Evolutionary conservation across 2,329 filamentous ascomycete species (phyloP).

Genomic region (Aureobasidium sp.): DNA sequence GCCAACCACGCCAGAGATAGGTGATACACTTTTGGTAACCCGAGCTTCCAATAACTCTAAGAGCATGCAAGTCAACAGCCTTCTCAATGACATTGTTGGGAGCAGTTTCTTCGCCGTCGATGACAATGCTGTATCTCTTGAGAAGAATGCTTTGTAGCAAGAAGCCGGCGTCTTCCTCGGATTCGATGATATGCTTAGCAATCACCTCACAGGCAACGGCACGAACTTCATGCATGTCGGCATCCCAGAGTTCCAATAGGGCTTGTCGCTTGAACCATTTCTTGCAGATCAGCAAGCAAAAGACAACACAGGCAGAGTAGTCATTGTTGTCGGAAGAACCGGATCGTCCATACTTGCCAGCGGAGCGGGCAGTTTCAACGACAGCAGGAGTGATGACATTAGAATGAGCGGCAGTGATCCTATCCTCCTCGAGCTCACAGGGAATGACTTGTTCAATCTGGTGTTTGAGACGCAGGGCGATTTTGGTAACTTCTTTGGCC

Average conservation of each 20-base stretch:
- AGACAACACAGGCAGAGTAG: slow-evolving; percentile 73
- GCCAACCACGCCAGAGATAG: slow-evolving; percentile 91
- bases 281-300: slow-evolving; percentile 66
- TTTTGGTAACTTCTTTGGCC: slow-evolving; percentile 74
- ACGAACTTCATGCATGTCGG: slow-evolving; percentile 71
- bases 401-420: slow-evolving; percentile 74
- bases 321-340: slow-evolving; percentile 37
- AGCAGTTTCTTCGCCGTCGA: slow-evolving; percentile 62
- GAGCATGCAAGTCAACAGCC: slow-evolving; percentile 84
- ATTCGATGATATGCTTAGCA: slow-evolving; percentile 80
- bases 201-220: slow-evolving; percentile 84
- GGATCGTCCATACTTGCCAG: slow-evolving; percentile 45
- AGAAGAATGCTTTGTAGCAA: slow-evolving; percentile 76
- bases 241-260: slow-evolving; percentile 79
- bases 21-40: slow-evolving; percentile 94
- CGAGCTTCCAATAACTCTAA: slow-evolving; percentile 80
- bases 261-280: slow-evolving; percentile 77
- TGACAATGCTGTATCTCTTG: slow-evolving; percentile 76
- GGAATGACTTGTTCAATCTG: slow-evolving; percentile 84
- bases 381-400: slow-evolving; percentile 76
- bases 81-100: slow-evolving; percentile 88
- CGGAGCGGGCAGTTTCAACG: slow-evolving; percentile 70
- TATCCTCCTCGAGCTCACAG: slow-evolving; percentile 73
- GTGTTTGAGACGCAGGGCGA: slow-evolving; percentile 83
- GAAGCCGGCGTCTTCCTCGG: slow-evolving; percentile 69